phyloP scores from a whole-genome alignment of 306 rosid species.

The Quercus cerris region DNA sequence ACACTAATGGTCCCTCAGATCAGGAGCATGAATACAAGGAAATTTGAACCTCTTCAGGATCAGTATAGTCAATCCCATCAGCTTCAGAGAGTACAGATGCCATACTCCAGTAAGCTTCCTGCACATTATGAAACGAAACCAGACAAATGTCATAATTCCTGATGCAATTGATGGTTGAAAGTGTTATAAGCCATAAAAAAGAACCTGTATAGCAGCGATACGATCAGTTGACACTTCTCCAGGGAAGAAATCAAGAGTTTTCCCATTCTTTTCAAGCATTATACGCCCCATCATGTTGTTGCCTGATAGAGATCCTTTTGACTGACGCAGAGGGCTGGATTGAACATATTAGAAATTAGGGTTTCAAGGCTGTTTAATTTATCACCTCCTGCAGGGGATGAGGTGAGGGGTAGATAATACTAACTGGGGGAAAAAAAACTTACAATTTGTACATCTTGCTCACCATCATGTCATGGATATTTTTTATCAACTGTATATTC shows the following conservation, averaged over 20 bases:
- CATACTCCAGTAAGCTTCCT: conserved; percentile 97
- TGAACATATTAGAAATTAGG: conserved; percentile 30
- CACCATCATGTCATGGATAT: conserved; percentile 75
- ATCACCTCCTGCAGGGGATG: not conserved
- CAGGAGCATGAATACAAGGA: conserved; percentile 7
- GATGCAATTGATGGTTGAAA: conserved; percentile 10
- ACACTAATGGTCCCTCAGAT: conserved; percentile 11
- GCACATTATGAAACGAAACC: conserved; percentile 21
- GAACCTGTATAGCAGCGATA: conserved; percentile 80
- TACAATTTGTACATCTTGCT: conserved; percentile 72
- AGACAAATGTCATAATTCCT: conserved; percentile 16
- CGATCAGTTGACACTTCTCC: conserved; percentile 72
- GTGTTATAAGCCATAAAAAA: not conserved
- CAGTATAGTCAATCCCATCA: conserved; percentile 92
- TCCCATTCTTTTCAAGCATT: conserved; percentile 73
- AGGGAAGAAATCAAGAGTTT: conserved; percentile 57
- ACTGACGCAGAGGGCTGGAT: conserved; percentile 55
- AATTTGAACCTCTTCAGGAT: conserved; percentile 89
- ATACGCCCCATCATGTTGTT: conserved; percentile 41
- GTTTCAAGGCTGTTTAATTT: not conserved
- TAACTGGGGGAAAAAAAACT: conserved; percentile 32
- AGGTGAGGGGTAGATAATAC: not conserved
- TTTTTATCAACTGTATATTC: conserved; percentile 71
- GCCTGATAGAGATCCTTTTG: conserved; percentile 41
- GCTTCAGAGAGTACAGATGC: conserved; percentile 92